Conservation (phyloP, 768 basidiomycete genomes). For the Cystobasidium onofrii region DNA sequence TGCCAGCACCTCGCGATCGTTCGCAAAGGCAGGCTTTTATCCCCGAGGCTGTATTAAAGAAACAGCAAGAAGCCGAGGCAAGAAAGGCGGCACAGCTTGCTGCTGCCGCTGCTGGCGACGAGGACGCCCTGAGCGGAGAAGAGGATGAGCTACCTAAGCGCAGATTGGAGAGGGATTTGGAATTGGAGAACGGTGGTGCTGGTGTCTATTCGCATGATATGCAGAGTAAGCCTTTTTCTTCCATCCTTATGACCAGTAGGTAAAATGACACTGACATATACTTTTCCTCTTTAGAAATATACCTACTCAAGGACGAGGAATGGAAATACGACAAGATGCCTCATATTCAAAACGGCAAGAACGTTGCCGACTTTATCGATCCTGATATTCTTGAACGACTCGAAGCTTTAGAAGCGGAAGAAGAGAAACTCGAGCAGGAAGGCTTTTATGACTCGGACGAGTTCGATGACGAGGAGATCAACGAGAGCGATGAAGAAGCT, state of each 20-base stretch:
- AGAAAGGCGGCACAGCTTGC: conserved; percentile 81
- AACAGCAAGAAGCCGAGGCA: conserved; percentile 46
- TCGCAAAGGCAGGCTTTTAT: conserved; percentile 78
- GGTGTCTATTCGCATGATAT: conserved; percentile 86
- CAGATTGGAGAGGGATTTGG: conserved; percentile 67
- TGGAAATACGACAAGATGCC: conserved; percentile 98
- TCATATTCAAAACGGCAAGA: conserved; percentile 98
- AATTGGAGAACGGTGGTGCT: conserved; percentile 76
- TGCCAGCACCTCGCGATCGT: conserved; percentile 84
- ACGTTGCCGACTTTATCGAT: conserved; percentile 96
- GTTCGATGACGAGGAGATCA: conserved; percentile 53
- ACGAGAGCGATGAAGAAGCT: conserved; percentile 59
- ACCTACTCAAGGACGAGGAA: conserved; percentile 73
- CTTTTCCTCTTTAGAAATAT: conserved; percentile 60
- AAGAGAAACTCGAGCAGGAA: conserved; percentile 84
- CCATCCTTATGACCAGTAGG: not conserved
- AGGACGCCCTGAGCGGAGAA: conserved; percentile 72
- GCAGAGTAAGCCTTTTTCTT: conserved; percentile 56
- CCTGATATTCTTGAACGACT: conserved; percentile 94
- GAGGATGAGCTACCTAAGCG: conserved; percentile 63
- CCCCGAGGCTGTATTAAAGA: conserved; percentile 63
- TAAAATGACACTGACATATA: too few species aligned
- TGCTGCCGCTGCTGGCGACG: conserved; percentile 61
- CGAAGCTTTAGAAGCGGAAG: conserved; percentile 92
- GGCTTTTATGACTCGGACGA: conserved; percentile 90